Evolutionary conservation across 352 stramenopile species (phyloP).

Genomic region (Albugo candida): DNA sequence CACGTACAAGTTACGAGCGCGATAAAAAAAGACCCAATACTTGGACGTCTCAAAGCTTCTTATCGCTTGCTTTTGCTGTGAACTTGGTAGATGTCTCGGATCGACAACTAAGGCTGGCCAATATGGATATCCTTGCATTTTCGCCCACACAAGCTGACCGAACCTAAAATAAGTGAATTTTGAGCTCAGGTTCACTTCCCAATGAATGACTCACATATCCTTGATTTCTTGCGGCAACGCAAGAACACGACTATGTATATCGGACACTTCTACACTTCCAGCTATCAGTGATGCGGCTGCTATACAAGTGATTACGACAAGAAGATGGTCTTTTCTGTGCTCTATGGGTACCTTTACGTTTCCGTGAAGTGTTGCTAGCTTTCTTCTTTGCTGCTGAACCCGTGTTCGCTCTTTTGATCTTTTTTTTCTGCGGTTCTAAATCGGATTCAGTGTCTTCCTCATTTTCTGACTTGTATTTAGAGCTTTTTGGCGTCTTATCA

Average conservation of each 20-base stretch:
- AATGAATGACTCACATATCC: slow-evolving; percentile 20
- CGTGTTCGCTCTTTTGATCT: neutral
- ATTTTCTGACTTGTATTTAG: neutral
- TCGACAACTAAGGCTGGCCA: slow-evolving; percentile 63
- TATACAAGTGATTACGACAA: neutral
- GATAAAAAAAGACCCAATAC: slow-evolving; percentile 61
- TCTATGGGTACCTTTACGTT: slow-evolving; percentile 13
- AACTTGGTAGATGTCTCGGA: slow-evolving; percentile 21
- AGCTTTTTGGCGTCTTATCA: neutral
- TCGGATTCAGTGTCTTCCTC: neutral
- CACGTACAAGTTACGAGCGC: slow-evolving; percentile 52
- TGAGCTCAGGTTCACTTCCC: slow-evolving; percentile 13
- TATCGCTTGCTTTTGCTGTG: slow-evolving; percentile 21
- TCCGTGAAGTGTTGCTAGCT: slow-evolving; percentile 7
- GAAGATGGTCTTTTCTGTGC: slow-evolving; percentile 24
- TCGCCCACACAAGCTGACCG: slow-evolving; percentile 61
- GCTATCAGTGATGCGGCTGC: neutral
- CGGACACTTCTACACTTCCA: neutral
- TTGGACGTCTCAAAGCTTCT: slow-evolving; percentile 40
- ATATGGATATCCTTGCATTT: slow-evolving; percentile 64
- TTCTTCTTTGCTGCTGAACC: neutral
- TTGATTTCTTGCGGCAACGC: slow-evolving; percentile 9
- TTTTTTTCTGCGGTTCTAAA: neutral
- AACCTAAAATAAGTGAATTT: slow-evolving; percentile 28
- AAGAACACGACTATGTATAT: neutral